phyloP scores from a whole-genome alignment of 2,329 filamentous ascomycete genomes.

The Leptographium wingfieldii region DNA sequence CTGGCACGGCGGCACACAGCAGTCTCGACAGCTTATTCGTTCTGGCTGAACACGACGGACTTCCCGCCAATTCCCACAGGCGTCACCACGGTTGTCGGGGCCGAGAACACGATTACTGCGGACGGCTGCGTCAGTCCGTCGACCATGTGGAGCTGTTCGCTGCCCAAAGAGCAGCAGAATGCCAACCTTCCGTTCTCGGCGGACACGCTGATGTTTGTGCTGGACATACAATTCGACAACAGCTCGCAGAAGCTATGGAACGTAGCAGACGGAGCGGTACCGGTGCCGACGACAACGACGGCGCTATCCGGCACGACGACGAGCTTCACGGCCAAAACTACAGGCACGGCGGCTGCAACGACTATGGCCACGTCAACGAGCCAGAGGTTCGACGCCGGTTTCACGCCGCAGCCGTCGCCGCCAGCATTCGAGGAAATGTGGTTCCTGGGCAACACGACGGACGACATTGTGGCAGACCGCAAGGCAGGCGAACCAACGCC shows the following conservation, averaged over 20 bases:
- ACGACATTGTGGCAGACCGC: conserved; percentile 48
- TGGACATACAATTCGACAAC: conserved; percentile 66
- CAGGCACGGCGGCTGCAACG: background rate
- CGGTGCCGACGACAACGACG: conserved; percentile 8
- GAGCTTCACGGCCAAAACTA: background rate
- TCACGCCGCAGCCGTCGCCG: conserved; percentile 41
- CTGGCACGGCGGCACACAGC: conserved; percentile 18
- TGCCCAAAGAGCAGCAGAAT: conserved; percentile 66
- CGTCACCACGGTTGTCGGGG: conserved; percentile 62
- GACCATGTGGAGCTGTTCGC: conserved; percentile 73
- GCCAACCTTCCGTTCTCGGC: conserved; percentile 49
- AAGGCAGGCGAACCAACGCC: conserved; percentile 81
- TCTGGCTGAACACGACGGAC: conserved; percentile 74
- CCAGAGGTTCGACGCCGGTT: conserved; percentile 15
- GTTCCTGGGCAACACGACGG: conserved; percentile 79
- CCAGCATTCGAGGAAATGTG: conserved; percentile 57
- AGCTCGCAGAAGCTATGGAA: conserved; percentile 39
- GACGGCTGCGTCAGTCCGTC: conserved; percentile 58
- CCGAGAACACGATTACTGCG: conserved; percentile 51
- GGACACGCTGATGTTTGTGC: conserved; percentile 63
- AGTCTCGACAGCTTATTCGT: conserved; percentile 21
- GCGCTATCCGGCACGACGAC: background rate
- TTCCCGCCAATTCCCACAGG: conserved; percentile 83
- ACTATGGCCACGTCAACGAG: background rate
- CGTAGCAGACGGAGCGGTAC: conserved; percentile 23